Evolutionary conservation across 331 rosid genomes (phyloP), one percentile per base, ranked within the genome.

Genomic region (Rosa hybrid): DNA sequence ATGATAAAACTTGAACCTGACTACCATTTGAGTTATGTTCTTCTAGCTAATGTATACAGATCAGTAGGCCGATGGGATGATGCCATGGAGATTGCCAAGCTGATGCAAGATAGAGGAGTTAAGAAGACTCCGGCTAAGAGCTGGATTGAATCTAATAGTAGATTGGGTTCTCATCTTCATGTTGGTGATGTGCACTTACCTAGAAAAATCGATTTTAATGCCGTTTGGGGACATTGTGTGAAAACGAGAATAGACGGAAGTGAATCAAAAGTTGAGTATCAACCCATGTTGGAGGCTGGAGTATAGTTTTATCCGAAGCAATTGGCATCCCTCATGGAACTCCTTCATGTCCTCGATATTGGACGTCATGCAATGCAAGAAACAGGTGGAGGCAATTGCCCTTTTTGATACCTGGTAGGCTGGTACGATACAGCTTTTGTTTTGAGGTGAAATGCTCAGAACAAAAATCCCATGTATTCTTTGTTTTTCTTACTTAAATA

Each of bases 51-150:
- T 50, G 89, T 92, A 62, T 91, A 92, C 71, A 83, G 94, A 84
- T 86, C 92, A 14, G 88, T 79, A 64, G 98, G 98, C 50, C 77
- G 94, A 77, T 94, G 97, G 98, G 83, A 90, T 21, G 97, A 94
- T 17, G 97, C 97, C 12, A 8, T 81, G 39, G 87, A 82, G 77
- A 81, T 94, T 74, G 89, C 97, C 80, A 89, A 77, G 86, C 70
- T 92, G 80, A 94, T 94, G 97, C 89, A 79, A 78, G 87, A 88
- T 77, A 87, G 93, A 86, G 95, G 91, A 70, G 91, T 94, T 73
- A 88, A 87, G 87, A 94, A 92, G 90, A 72, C 69, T 84, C 90
- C 92, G 0, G 95, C 90, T 60, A 92, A 81, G 90, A 92, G 98
- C 81, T 94, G 98, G 98, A 76, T 91, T 62, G 91, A 89, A 34